Conservation (phyloP, 108 stramenopile species). For the Bacterosira constricta region DNA sequence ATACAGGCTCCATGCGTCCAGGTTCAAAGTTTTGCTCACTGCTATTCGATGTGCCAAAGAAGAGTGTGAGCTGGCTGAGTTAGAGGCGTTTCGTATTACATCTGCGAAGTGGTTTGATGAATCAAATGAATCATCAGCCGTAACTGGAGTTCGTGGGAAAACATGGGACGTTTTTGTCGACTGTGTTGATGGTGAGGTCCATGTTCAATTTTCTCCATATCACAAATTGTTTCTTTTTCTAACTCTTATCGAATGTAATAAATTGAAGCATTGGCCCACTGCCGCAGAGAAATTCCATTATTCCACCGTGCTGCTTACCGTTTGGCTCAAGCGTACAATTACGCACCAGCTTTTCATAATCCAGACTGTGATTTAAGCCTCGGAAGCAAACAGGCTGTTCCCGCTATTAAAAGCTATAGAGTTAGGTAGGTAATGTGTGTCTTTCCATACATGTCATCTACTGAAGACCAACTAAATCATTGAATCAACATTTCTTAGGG, state of each 20-base stretch:
- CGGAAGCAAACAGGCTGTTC: constrained; percentile 56
- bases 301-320: constrained; percentile 88
- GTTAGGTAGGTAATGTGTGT: too few species aligned
- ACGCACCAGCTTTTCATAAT: constrained; percentile 74
- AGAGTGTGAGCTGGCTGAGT: constrained; percentile 53
- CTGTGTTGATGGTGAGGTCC: constrained; percentile 51
- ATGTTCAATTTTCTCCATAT: not conserved
- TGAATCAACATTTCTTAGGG: too few species aligned
- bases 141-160: constrained; percentile 34
- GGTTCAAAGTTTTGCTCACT: constrained; percentile 73
- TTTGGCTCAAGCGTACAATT: constrained; percentile 80
- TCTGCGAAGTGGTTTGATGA: constrained; percentile 53
- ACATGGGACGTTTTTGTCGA: constrained; percentile 75
- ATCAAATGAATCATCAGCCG: constrained; percentile 7
- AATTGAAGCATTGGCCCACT: constrained; percentile 59
- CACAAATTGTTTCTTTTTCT: not conserved
- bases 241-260: not conserved
- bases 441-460: too few species aligned
- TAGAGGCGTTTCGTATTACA: constrained; percentile 71
- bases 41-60: constrained; percentile 50
- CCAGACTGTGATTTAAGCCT: constrained; percentile 29
- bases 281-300: constrained; percentile 59
- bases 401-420: constrained; percentile 43
- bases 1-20: constrained; percentile 82
- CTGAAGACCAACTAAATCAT: too few species aligned